Conservation (phyloP, 495 filamentous ascomycete genomes). For the Daldinia decipiens region DNA sequence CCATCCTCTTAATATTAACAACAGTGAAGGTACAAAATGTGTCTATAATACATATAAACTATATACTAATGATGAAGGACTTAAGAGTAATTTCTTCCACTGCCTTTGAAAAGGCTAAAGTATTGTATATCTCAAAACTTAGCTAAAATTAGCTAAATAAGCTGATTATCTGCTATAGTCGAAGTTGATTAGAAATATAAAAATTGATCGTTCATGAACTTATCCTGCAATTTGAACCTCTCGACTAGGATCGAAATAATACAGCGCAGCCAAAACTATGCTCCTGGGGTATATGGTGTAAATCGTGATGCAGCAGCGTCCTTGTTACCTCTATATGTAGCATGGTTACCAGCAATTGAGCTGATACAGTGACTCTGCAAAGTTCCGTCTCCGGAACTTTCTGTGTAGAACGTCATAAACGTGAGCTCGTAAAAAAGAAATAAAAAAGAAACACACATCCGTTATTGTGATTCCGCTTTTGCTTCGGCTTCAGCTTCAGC, state of each 20-base stretch:
- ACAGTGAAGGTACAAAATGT: background rate
- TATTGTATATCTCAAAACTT: slow-evolving; percentile 11
- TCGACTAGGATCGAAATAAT: slow-evolving; percentile 11
- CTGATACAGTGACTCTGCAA: slow-evolving; percentile 4
- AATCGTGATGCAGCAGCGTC: slow-evolving; percentile 32
- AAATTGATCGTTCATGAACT: slow-evolving; percentile 27
- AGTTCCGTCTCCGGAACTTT: slow-evolving; percentile 18
- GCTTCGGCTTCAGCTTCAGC: background rate
- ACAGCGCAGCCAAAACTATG: slow-evolving; percentile 33
- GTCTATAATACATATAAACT: background rate
- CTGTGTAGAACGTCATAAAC: slow-evolving; percentile 36
- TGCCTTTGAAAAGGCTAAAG: background rate
- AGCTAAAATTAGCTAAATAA: slow-evolving; percentile 8
- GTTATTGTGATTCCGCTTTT: background rate
- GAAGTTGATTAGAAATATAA: slow-evolving; percentile 25
- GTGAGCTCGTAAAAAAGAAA: slow-evolving; percentile 29
- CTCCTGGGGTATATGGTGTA: slow-evolving; percentile 42
- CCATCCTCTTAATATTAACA: background rate
- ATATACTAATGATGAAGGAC: slow-evolving; percentile 1
- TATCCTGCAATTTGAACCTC: slow-evolving; percentile 28
- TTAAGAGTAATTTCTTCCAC: background rate
- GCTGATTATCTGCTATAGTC: slow-evolving; percentile 13
- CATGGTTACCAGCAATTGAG: slow-evolving; percentile 18
- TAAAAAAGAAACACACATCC: slow-evolving; percentile 2
- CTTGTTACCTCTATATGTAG: slow-evolving; percentile 8